phyloP scores from a whole-genome alignment of 768 basidiomycete genomes.

The Tephrocybe rancida region DNA sequence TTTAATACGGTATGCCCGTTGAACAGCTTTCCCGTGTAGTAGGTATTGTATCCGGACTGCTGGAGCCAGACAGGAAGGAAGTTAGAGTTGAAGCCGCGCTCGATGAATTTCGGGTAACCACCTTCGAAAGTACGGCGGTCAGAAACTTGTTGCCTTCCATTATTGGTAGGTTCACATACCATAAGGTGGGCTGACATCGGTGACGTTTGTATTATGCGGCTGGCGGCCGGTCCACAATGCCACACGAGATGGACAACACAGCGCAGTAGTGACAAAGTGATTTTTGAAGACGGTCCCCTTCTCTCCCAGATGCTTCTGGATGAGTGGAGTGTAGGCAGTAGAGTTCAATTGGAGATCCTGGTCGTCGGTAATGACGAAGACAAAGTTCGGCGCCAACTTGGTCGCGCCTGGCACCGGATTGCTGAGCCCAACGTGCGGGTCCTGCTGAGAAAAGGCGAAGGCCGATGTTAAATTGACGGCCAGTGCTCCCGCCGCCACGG shows the following conservation, averaged over 20 bases:
- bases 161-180: neutral
- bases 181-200: conserved; percentile 3
- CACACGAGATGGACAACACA: neutral
- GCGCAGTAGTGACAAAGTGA: neutral
- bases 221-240: neutral
- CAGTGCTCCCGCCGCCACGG: too few relatives aligned
- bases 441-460: neutral
- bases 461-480: too few relatives aligned
- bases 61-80: neutral
- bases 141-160: neutral
- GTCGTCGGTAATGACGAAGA: neutral
- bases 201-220: neutral
- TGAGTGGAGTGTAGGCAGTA: neutral
- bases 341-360: neutral
- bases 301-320: neutral
- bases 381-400: neutral
- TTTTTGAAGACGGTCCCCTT: neutral
- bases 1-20: neutral
- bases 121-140: too few relatives aligned
- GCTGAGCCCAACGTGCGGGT: neutral
- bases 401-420: too few relatives aligned
- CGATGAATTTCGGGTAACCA: conserved; percentile 1
- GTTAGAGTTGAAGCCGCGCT: neutral
- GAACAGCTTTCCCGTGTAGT: neutral
- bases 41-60: conserved; percentile 1